Evolutionary conservation across 441 rosid genomes (phyloP), one percentile per base, ranked within the genome.

Genomic region (Aquilaria agallochum): DNA sequence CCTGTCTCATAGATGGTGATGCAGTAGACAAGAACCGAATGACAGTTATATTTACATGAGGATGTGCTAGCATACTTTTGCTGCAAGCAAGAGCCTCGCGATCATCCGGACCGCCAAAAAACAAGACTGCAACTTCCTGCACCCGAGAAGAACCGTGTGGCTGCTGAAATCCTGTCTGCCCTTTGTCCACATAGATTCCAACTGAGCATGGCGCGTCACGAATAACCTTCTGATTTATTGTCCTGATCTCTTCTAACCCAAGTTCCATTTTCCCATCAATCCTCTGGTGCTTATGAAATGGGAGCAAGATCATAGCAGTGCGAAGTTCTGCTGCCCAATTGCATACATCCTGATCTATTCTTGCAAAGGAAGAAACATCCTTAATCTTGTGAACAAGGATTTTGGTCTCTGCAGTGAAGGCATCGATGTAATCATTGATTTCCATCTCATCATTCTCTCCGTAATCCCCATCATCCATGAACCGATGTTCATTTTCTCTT

Each of bases 281-380:
- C 54, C 96, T 71, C 62, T 90, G 98, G 70, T 88, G 97, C 76
- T 90, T 92, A 76, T 92, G 98, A 62, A 92, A 92, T 0, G 97
- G 87, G 14, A 92, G 77, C 51, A 90, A 70, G 48, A 92, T 75
- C 11, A 90, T 83, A 2, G 94, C 82, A 2, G 75, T 84, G 9
- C 92, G 81, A 3, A 86, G 79, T 68, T 92, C 94, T 78, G 85
- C 96, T 1, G 82, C 88, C 0, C 59, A 63, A 48, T 80, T 77
- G 55, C 96, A 90, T 2, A 92, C 82, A 61, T 92, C 98, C 68
- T 83, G 86, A 11, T 81, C 82, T 82, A 90, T 78, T 50, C 14
- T 74, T 13, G 74, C 62, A 55, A 80, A 75, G 4, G 70, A 66
- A 8, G 95, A 80, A 3, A 92, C 98, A 8, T 81, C 75, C 63